These are phyloP conservation scores for Hanseniaspora nectarophila DNA, from an alignment of 805 yeast genomes.

Conservation along the genomic window DNA sequence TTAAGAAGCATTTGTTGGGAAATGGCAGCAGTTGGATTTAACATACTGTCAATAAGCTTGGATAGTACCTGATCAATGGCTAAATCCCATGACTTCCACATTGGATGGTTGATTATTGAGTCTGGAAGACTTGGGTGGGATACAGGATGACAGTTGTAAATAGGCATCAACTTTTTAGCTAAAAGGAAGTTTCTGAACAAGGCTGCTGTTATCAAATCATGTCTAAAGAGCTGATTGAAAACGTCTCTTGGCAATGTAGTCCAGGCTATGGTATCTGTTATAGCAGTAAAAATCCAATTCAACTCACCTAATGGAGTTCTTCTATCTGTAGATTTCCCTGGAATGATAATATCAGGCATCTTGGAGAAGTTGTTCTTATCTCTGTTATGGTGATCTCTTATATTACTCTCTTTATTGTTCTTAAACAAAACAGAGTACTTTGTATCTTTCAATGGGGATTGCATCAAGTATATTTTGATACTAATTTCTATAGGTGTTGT, in stretches of 20 bases:
- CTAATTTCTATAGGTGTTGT: conserved; percentile 94
- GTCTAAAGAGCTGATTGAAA: conserved; percentile 82
- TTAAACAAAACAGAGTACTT: conserved; percentile 34
- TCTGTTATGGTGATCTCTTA: conserved; percentile 16
- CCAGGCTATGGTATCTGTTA: conserved; percentile 98
- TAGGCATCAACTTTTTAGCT: conserved; percentile 89
- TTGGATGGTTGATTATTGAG: conserved; percentile 61
- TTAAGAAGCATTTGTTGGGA: conserved; percentile 21
- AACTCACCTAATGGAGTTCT: conserved; percentile 92
- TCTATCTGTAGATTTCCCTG: conserved; percentile 84
- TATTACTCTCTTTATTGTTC: conserved; percentile 23
- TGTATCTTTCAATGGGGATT: conserved; percentile 48
- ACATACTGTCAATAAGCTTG: conserved; percentile 42
- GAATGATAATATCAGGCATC: conserved; percentile 47
- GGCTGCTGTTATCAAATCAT: conserved; percentile 93
- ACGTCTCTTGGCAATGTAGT: conserved; percentile 75
- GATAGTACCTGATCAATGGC: conserved; percentile 89
- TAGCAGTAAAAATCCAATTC: conserved; percentile 95
- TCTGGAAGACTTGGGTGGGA: conserved; percentile 91
- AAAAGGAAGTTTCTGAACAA: conserved; percentile 81
- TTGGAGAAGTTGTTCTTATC: conserved; percentile 21
- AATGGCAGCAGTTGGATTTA: conserved; percentile 27
- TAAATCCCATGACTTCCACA: conserved; percentile 98
- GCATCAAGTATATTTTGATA: conserved; percentile 81
- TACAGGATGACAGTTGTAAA: conserved; percentile 83